Evolutionary conservation across 2,329 filamentous ascomycete species (phyloP).

Genomic region (Cladosporium sp.): DNA sequence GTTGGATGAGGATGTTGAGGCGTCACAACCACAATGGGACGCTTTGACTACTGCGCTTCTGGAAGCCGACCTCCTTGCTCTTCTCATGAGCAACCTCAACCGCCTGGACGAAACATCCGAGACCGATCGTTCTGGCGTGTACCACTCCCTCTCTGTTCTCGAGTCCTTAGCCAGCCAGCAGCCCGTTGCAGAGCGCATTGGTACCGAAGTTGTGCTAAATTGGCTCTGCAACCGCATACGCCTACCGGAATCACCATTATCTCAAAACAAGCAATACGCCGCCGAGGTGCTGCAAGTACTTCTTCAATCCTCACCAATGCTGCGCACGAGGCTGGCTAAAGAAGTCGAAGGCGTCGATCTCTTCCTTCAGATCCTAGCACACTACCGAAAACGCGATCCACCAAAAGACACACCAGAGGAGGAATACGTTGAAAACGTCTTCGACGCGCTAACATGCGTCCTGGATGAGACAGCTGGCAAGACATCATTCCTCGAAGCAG

Average conservation of each 20-base stretch:
- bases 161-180: conserved; percentile 80
- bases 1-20: conserved; percentile 88
- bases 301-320: conserved; percentile 70
- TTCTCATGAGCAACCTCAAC: conserved; percentile 75
- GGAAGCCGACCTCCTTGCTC: conserved; percentile 67
- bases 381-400: conserved; percentile 84
- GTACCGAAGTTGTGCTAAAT: conserved; percentile 66
- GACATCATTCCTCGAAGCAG: conserved; percentile 77
- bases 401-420: conserved; percentile 84
- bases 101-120: conserved; percentile 73
- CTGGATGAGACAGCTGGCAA: conserved; percentile 77
- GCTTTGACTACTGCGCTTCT: conserved; percentile 64
- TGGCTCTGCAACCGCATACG: conserved; percentile 80
- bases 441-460: conserved; percentile 80
- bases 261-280: conserved; percentile 93
- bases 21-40: conserved; percentile 78
- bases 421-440: conserved; percentile 92
- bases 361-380: conserved; percentile 77
- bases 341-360: conserved; percentile 69
- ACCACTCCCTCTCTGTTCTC: conserved; percentile 76
- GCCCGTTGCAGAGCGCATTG: conserved; percentile 69
- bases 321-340: conserved; percentile 61
- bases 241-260: conserved; percentile 64
- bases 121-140: conserved; percentile 79
- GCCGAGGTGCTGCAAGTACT: conserved; percentile 90